A percentile compares a stretch with the other conserved stretches of the same genome.
phyloP scores from a whole-genome alignment of 768 basidiomycete genomes.

The Termitomyces sp. region DNA sequence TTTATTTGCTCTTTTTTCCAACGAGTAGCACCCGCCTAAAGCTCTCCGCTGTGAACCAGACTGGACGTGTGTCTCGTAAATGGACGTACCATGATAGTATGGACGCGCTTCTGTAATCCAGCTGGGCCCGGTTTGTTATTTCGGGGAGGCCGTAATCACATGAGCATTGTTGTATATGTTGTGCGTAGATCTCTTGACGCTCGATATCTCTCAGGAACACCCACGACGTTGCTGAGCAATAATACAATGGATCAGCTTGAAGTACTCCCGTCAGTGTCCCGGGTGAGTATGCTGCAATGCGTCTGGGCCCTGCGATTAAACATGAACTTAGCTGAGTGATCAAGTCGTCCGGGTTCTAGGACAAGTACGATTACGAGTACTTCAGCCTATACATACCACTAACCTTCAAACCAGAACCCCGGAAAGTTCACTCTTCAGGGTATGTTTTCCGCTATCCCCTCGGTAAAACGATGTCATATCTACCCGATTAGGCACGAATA shows the following conservation, averaged over 20 bases:
- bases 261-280: constrained; percentile 45
- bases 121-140: not conserved
- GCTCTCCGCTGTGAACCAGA: not conserved
- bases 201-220: not conserved
- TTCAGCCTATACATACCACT: not conserved
- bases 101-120: not conserved
- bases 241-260: constrained; percentile 46
- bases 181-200: not conserved
- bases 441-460: constrained; percentile 16
- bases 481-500: constrained; percentile 70
- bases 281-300: constrained; percentile 34
- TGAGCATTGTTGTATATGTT: constrained; percentile 5
- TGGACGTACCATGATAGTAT: not conserved
- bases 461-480: not conserved
- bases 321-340: constrained; percentile 52
- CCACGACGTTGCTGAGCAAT: not conserved
- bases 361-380: constrained; percentile 44
- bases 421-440: constrained; percentile 88
- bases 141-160: constrained; percentile 12
- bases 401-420: constrained; percentile 55
- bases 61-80: not conserved
- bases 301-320: not conserved
- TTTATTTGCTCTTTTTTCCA: not conserved
- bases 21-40: not conserved
- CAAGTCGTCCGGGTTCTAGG: constrained; percentile 67